Evolutionary conservation across 2,329 filamentous ascomycete species (phyloP).

Genomic region (Ophiostoma himal-ulmi): DNA sequence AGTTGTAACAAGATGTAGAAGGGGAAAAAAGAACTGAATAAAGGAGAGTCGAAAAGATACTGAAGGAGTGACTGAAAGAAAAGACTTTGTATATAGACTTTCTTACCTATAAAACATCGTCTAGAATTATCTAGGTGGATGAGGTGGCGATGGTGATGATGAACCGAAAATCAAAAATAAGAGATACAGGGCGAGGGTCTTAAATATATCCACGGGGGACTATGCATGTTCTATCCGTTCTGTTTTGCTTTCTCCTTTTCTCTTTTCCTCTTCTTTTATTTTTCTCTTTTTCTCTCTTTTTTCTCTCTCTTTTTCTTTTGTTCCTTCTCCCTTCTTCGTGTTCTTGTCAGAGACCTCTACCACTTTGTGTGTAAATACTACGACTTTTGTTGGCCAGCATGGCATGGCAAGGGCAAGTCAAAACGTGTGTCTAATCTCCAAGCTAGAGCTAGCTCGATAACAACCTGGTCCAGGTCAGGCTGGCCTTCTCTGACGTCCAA

Average conservation of each 20-base stretch:
- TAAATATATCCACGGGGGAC: neutral
- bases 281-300: no score
- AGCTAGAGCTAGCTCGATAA: neutral
- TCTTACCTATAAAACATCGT: conserved; percentile 3
- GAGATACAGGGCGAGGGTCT: neutral
- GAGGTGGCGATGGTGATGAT: neutral
- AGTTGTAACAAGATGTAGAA: no score
- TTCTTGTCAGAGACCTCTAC: neutral
- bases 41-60: neutral
- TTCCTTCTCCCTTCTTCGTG: no score
- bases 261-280: neutral
- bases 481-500: neutral
- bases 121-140: neutral
- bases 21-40: neutral
- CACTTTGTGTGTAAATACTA: neutral
- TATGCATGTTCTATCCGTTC: no score
- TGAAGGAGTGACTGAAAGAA: neutral
- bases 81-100: neutral
- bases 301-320: neutral
- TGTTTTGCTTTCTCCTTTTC: no score
- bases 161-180: neutral
- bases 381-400: neutral
- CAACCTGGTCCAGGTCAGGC: neutral
- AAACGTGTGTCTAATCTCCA: neutral
- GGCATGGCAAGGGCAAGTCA: neutral